Evolutionary conservation across 75 land plant genomes (phyloP).

Genomic region (Azolla pinnata): DNA sequence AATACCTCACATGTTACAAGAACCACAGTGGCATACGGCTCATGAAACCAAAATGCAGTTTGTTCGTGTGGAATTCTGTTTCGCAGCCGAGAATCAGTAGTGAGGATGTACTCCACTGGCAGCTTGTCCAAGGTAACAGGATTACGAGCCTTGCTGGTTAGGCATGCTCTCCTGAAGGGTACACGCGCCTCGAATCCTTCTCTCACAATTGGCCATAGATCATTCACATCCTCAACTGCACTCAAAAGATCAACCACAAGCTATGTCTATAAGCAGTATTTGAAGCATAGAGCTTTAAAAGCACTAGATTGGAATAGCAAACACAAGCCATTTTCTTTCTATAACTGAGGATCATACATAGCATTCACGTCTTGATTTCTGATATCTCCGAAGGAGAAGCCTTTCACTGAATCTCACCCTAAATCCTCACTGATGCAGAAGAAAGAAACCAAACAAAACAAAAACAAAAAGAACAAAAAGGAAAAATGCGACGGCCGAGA

Average conservation of each 20-base stretch:
- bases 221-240: conserved; percentile 95
- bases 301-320: conserved; percentile 1
- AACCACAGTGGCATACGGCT: conserved; percentile 79
- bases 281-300: not conserved
- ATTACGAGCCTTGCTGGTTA: conserved; percentile 87
- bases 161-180: conserved; percentile 67
- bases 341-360: too few species aligned
- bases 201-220: conserved; percentile 75
- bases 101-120: conserved; percentile 82
- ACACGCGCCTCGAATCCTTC: conserved; percentile 67
- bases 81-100: conserved; percentile 85
- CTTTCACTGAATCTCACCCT: too few species aligned
- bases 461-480: not conserved
- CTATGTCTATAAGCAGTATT: not conserved
- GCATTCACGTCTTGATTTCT: too few species aligned
- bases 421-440: not conserved
- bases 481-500: too few species aligned
- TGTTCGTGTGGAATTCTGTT: conserved; percentile 79
- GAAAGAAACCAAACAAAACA: not conserved
- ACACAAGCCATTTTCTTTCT: not conserved
- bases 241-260: not conserved
- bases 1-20: conserved; percentile 91
- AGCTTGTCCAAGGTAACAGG: conserved; percentile 62
- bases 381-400: too few species aligned
- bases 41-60: conserved; percentile 71